These are phyloP conservation scores for Camellia oleifera DNA, from an alignment of 179 eudicot genomes.

Conservation along the genomic window DNA sequence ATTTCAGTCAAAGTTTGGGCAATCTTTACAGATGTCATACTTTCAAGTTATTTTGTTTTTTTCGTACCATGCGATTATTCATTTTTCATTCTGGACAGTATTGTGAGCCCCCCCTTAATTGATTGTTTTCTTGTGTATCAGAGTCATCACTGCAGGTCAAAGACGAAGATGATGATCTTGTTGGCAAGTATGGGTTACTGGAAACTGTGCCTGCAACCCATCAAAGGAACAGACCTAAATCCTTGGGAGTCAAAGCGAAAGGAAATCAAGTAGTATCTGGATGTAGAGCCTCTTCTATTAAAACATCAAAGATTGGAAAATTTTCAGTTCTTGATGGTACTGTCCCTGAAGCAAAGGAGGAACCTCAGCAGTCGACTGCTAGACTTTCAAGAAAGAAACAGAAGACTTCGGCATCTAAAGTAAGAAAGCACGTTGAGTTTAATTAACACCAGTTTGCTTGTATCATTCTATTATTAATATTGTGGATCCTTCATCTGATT, in stretches of 20 bases:
- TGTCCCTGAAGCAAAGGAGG: conserved; percentile 38
- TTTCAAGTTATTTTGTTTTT: not conserved
- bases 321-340: conserved; percentile 34
- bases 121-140: conserved; percentile 26
- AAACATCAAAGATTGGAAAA: conserved; percentile 56
- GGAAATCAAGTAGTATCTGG: conserved; percentile 29
- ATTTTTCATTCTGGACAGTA: no score
- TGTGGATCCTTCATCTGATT: conserved; percentile 1
- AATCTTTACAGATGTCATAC: not conserved
- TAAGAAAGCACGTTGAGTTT: conserved; percentile 25
- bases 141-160: conserved; percentile 46
- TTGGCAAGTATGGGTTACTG: conserved; percentile 39
- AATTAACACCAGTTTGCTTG: not conserved
- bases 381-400: conserved; percentile 46
- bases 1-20: not conserved
- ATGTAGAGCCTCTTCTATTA: conserved; percentile 36
- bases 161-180: conserved; percentile 48
- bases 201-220: conserved; percentile 35
- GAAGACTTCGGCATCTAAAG: conserved; percentile 51
- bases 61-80: not conserved
- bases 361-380: conserved; percentile 23
- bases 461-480: not conserved
- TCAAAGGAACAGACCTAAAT: conserved; percentile 46
- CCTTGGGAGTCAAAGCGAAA: conserved; percentile 45
- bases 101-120: not conserved